Base-by-base conservation (phyloP, 495 filamentous ascomycete genomes). In the Aspergillus taichungensis region DNA sequence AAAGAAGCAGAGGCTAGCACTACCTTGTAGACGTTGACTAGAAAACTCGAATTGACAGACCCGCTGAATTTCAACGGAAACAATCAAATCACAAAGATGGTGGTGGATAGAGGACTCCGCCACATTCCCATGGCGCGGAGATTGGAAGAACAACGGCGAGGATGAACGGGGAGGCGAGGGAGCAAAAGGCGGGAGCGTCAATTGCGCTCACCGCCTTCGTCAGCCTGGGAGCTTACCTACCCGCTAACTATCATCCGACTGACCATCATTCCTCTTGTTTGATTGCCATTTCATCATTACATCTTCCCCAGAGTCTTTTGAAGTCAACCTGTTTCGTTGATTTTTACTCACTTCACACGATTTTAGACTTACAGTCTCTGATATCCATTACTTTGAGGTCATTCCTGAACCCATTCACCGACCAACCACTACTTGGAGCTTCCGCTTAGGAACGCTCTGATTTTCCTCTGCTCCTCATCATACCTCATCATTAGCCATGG, bases 401-500 rank as follows among this genome's bases (percentile, higher is more conserved):
- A 24, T 30, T 28, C 14, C 12, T 11, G 34, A 34, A 13, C 37
- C 9, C 42, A 29, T 44, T 30, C 45, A 24, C 18, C 18, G 1
- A 24, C 18, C 18, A 24, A 24, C 40, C 42, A 35, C 41, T 43
- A 28, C 38, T 52, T 47, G 59, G 54, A 67, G 61, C 67, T 69
- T 69, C 67, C 60, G 52, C 43, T 34, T 33, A 51, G 64, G 67
- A 63, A 69, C 31, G 54, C 36, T 40, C 47, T 46, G 50, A 37
- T 56, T 44, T 42, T 41, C 51, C 40, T 49, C 39, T 36, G 24
- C 31, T 53, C 24, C 39, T 35, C 30, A 43, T 44, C 42, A 54
- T 52, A 62, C 45, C 41, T 34, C 37, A 27, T 46, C 43, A 52
- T 42, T 42, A 55, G 47, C 36, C 47, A 95, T 95, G 89, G 88